Evolutionary conservation across 2,329 filamentous ascomycete species (phyloP), one percentile per base, ranked within the genome.

Genomic region (Boeremia exigua): DNA sequence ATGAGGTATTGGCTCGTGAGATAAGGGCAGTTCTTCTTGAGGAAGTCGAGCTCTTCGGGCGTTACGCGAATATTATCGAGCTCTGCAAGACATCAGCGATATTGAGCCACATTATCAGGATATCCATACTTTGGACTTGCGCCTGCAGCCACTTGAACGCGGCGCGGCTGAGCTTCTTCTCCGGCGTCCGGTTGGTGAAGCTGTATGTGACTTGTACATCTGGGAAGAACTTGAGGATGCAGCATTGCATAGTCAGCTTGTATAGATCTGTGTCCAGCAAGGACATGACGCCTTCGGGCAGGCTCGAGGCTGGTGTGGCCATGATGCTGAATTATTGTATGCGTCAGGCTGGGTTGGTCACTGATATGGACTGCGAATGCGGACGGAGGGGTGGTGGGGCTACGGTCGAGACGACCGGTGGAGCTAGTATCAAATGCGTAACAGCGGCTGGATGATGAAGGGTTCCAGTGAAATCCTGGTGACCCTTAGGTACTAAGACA

Each of bases 231-330:
- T 96, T 96, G 65, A 96, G 84, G 62, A 98, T 89, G 59, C 75
- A 77, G 48, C 75, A 96, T 88, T 99, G 95, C 95, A 99, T 99
- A 17, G 95, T 99, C 77, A 99, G 79, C 78, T 99, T 99, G 85
- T 97, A 99, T 58, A 99, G 77, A 74, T 89, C 87, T 1, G 80
- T 82, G 54, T 82, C 80, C 40, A 82, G 69, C n/a, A 82, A 71
- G 2, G 80, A 82, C 59, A 68, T 67, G 45, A 76, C 60, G 66
- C 74, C 74, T 66, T 75, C 74, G 6, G 78, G 75, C 71, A 74
- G 40, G 25, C 50, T 58, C 4, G 63, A 59, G 6, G 58, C 34
- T 36, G 48, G 40, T 8, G 49, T 42, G 17, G 66, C 67, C 71
- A 75, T 75, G 44, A 6, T 49, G 49, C 33, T 34, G 43, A 23